Conservation (phyloP, 768 basidiomycete genomes). For the Rhizopogon vinicolor region DNA sequence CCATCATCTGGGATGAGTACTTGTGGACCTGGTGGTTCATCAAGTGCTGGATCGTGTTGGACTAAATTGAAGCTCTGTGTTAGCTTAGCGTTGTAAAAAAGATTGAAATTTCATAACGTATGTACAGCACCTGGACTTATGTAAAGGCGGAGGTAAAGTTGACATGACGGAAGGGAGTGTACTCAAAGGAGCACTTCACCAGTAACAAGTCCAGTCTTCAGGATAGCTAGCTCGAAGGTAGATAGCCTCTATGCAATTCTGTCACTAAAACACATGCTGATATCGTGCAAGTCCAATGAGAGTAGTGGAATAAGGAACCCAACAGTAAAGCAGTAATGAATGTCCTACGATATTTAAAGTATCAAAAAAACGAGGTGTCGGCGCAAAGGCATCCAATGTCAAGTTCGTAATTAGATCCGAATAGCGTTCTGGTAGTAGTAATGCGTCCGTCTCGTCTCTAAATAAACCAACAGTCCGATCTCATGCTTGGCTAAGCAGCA, state of each 20-base stretch:
- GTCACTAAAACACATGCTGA: conserved; percentile 4
- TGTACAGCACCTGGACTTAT: too few relatives aligned
- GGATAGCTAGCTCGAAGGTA: too few relatives aligned
- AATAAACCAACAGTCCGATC: background rate
- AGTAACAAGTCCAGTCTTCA: too few relatives aligned
- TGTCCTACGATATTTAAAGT: conserved; percentile 1
- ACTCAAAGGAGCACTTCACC: too few relatives aligned
- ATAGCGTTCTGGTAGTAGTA: background rate
- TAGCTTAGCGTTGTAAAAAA: too few relatives aligned
- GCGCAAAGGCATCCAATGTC: background rate
- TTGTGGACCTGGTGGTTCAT: too few relatives aligned
- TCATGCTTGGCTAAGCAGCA: conserved; percentile 49
- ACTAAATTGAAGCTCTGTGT: too few relatives aligned
- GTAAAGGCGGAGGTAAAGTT: too few relatives aligned
- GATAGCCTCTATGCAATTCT: background rate
- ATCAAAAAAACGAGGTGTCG: background rate
- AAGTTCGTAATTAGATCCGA: conserved; percentile 3
- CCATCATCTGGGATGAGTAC: too few relatives aligned
- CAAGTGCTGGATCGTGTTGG: too few relatives aligned
- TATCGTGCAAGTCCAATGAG: conserved; percentile 2
- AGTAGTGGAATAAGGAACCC: background rate
- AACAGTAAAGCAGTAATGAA: conserved; percentile 3
- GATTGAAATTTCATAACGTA: too few relatives aligned
- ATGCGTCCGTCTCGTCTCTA: background rate
- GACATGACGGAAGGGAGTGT: too few relatives aligned